Evolutionary conservation across 495 filamentous ascomycete genomes (phyloP).

Genomic region (Pyrenula massariospora): DNA sequence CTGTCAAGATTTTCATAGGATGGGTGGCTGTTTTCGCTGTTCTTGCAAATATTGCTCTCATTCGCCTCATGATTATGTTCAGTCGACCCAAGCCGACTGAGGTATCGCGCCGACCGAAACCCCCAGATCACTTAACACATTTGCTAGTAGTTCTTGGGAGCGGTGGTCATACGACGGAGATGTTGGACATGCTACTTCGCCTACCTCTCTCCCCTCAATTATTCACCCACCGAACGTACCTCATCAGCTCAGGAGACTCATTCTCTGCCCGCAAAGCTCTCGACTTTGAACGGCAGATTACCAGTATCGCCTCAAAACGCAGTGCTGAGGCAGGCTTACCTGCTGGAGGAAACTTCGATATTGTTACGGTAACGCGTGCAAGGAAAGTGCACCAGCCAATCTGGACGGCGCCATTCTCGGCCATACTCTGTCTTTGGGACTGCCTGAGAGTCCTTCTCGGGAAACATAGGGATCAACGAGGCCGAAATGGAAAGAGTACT

Average conservation of each 20-base stretch:
- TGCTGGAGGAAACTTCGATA: constrained; percentile 27
- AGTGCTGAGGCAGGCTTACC: constrained; percentile 6
- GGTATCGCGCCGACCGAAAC: neutral
- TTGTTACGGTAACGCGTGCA: constrained; percentile 57
- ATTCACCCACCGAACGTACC: constrained; percentile 65
- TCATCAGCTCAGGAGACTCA: constrained; percentile 64
- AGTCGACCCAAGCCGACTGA: neutral
- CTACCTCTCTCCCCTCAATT: constrained; percentile 28
- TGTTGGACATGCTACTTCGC: constrained; percentile 64
- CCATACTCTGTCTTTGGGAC: constrained; percentile 43
- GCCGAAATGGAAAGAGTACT: constrained; percentile 8
- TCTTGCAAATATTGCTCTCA: neutral
- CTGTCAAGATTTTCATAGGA: neutral
- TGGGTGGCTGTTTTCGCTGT: neutral
- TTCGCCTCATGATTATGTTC: neutral
- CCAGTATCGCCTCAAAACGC: constrained; percentile 12
- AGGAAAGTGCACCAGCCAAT: constrained; percentile 68
- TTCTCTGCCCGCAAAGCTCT: constrained; percentile 56
- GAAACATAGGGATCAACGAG: constrained; percentile 17
- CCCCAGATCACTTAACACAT: constrained; percentile 36
- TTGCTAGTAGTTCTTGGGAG: constrained; percentile 78
- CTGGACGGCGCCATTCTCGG: constrained; percentile 50
- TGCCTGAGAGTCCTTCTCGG: constrained; percentile 31
- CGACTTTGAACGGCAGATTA: constrained; percentile 43
- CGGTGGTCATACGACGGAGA: constrained; percentile 90